Conservation (phyloP, 2,329 filamentous ascomycete genomes). For the Thielaviopsis populi region DNA sequence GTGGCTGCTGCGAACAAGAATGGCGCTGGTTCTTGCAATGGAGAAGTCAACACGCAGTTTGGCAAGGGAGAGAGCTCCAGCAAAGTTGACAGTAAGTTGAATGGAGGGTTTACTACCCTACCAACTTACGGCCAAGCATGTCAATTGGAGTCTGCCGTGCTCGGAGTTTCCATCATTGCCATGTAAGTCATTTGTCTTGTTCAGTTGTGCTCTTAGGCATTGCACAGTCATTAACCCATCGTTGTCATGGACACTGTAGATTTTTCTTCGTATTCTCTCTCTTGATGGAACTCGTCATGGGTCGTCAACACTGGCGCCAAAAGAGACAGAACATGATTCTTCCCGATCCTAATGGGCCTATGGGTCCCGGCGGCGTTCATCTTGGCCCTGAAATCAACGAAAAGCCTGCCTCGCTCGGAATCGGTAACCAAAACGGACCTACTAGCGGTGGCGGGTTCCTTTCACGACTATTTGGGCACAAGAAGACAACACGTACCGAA, state of each 20-base stretch:
- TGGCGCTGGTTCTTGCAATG: constrained; percentile 50
- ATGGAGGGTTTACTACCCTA: constrained; percentile 32
- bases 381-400: background rate
- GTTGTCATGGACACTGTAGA: constrained; percentile 26
- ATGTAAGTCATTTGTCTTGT: constrained; percentile 36
- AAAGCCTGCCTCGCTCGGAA: constrained; percentile 21
- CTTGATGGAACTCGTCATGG: constrained; percentile 50
- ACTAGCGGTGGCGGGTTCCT: constrained; percentile 21
- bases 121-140: constrained; percentile 44
- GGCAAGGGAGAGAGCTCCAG: constrained; percentile 38
- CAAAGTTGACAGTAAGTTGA: constrained; percentile 4
- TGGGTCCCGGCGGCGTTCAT: constrained; percentile 9
- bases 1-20: constrained; percentile 59
- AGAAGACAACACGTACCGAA: constrained; percentile 15
- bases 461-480: constrained; percentile 24
- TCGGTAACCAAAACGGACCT: constrained; percentile 9
- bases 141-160: constrained; percentile 57
- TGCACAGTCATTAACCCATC: background rate
- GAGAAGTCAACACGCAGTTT: constrained; percentile 48
- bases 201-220: background rate
- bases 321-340: constrained; percentile 38
- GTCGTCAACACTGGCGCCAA: constrained; percentile 57
- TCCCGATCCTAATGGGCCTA: constrained; percentile 29
- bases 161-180: constrained; percentile 65
- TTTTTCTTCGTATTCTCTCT: constrained; percentile 64